Conservation (phyloP, 2,329 filamentous ascomycete species). For the Ceratocystis huliohia region DNA sequence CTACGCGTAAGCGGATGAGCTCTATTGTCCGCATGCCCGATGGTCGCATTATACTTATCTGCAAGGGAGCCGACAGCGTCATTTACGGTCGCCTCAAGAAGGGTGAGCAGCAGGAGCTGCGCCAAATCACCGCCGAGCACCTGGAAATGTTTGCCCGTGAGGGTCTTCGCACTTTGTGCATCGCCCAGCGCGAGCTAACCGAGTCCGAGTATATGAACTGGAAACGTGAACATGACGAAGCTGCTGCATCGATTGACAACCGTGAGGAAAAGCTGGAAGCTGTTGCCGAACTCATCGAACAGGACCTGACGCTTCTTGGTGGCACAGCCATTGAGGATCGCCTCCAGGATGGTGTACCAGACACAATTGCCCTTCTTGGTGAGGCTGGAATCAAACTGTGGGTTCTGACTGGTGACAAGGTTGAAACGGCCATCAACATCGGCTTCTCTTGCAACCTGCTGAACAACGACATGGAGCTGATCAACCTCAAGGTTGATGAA, state of each 20-base stretch:
- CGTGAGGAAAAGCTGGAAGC: constrained; percentile 88
- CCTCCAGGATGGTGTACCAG: constrained; percentile 90
- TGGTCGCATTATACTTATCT: constrained; percentile 77
- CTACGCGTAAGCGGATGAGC: constrained; percentile 86
- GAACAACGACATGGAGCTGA: constrained; percentile 94
- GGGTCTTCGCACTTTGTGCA: constrained; percentile 85
- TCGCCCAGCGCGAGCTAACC: constrained; percentile 66
- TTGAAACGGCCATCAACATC: constrained; percentile 99
- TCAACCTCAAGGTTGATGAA: constrained; percentile 75
- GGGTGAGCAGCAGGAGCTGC: constrained; percentile 74
- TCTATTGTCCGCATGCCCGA: constrained; percentile 92
- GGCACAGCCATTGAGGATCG: constrained; percentile 96
- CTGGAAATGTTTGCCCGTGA: constrained; percentile 95
- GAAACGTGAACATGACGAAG: constrained; percentile 77
- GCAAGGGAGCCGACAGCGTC: constrained; percentile 94
- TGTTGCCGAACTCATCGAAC: constrained; percentile 81
- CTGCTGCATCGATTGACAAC: constrained; percentile 68
- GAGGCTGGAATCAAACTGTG: constrained; percentile 95
- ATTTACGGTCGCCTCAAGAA: constrained; percentile 84
- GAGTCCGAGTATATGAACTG: constrained; percentile 76
- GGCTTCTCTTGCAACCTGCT: constrained; percentile 97
- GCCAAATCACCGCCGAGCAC: constrained; percentile 76
- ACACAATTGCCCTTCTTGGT: constrained; percentile 82
- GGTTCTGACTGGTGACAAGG: constrained; percentile 97
- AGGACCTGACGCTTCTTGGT: constrained; percentile 73